Evolutionary conservation across 345 rosid species (phyloP), one percentile per base, ranked within the genome.

Genomic region (Durio zibethinus): DNA sequence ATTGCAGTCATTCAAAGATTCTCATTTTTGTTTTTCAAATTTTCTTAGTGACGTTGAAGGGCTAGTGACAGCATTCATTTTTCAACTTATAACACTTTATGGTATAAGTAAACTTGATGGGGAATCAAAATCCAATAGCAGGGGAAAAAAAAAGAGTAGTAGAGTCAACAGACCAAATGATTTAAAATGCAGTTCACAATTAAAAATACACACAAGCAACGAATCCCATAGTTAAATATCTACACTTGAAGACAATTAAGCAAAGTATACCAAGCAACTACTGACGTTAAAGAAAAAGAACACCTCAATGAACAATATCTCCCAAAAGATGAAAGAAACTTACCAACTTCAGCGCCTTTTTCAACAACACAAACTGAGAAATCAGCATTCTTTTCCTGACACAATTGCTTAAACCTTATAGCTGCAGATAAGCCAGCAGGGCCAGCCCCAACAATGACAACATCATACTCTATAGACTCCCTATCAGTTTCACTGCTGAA

Each of bases 401-500:
- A 95, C 66, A 95, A 64, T 18, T 93, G 99, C 81, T 93, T 94
- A 12, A 95, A 86, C 78, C 96, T 86, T 83, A 95, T 90, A 8
- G 92, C 98, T 42, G 99, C 94, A 0, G 99, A 90, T 77, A 95
- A 78, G 21, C 99, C 99, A n/a, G 99, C 99, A 21, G 99, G 99
- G 72, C 99, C 99, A 76, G 97, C 99, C 70, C 98, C 99, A 40
- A 95, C 92, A 61, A 95, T 86, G 63, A 95, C 89, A 74, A 93
- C 97, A 85, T 95, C 98, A 76, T 95, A 95, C 83, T 93, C 97
- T 45, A 95, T 85, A 5, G 87, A 85, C 29, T 95, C 98, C 72
- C 97, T 77, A 8, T 76, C 86, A 40, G 82, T 66, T 70, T 81
- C 94, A 78, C 83, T 77, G 77, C 96, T 79, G 73, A 85, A 80